These are phyloP conservation scores for Ramalina peruviana DNA, from an alignment of 495 filamentous ascomycete genomes.

Conservation along the genomic window DNA sequence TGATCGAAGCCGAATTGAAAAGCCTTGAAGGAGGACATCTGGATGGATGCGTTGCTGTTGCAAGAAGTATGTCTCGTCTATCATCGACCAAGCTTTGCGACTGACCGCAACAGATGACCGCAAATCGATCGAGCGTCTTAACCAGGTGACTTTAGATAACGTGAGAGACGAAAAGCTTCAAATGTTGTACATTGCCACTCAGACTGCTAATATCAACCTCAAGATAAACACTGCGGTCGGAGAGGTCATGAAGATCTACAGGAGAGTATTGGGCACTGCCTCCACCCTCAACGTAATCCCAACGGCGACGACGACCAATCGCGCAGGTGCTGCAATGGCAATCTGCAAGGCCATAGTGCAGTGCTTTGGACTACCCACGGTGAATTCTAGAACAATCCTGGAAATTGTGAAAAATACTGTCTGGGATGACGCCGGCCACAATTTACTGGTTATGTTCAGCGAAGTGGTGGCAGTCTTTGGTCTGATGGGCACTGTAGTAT, in stretches of 20 bases:
- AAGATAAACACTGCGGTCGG: conserved; percentile 17
- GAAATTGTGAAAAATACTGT: conserved; percentile 2
- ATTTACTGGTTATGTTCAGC: neutral
- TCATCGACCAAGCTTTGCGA: neutral
- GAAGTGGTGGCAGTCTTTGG: neutral
- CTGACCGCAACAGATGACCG: neutral
- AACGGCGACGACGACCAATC: neutral
- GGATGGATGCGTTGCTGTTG: conserved; percentile 15
- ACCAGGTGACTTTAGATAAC: neutral
- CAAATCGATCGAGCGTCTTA: neutral
- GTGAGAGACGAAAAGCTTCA: conserved; percentile 15
- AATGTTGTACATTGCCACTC: conserved; percentile 15
- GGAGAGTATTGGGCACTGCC: conserved; percentile 7
- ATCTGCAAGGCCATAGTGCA: conserved; percentile 1
- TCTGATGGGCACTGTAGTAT: neutral
- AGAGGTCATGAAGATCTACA: conserved; percentile 15
- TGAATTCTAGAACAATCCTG: neutral
- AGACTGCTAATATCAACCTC: conserved; percentile 15
- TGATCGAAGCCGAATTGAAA: conserved; percentile 14
- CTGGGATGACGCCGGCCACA: neutral
- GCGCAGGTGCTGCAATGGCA: neutral
- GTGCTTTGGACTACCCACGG: neutral
- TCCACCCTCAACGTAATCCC: neutral
- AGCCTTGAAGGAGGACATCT: conserved; percentile 12
- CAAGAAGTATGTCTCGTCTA: conserved; percentile 12